Percentiles rank a stretch among this genome's conserved stretches.
These are phyloP conservation scores for Mycocentrospora acerina DNA, from an alignment of 2,329 filamentous ascomycete species.

Conservation along the genomic window DNA sequence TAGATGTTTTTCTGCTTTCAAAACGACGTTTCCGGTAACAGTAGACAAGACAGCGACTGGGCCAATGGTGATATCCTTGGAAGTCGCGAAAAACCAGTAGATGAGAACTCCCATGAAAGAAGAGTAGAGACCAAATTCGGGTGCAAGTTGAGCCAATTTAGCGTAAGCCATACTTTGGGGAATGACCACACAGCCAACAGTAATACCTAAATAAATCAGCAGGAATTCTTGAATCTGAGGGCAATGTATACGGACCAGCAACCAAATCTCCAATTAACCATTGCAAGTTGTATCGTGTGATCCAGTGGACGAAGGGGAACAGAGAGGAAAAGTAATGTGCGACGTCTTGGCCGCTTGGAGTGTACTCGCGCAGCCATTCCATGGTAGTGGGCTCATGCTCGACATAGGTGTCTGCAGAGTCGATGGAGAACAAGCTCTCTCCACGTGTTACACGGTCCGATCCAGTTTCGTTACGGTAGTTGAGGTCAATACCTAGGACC, in stretches of 20 bases:
- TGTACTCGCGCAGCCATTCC: constrained; percentile 69
- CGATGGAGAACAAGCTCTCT: constrained; percentile 75
- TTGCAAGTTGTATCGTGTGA: constrained; percentile 80
- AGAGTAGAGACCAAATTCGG: constrained; percentile 86
- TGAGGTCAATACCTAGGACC: constrained; percentile 77
- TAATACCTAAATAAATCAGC: constrained; percentile 56
- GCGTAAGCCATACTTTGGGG: constrained; percentile 97
- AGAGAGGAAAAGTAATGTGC: constrained; percentile 66
- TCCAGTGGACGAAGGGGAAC: constrained; percentile 91
- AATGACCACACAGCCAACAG: constrained; percentile 79
- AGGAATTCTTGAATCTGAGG: neutral
- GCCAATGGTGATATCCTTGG: constrained; percentile 97
- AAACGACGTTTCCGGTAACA: constrained; percentile 78
- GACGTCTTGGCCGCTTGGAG: constrained; percentile 60
- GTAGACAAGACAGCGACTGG: constrained; percentile 95
- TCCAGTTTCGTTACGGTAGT: constrained; percentile 62
- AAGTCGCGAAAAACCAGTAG: constrained; percentile 98
- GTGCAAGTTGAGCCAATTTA: constrained; percentile 71
- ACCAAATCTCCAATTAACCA: constrained; percentile 90
- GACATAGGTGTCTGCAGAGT: constrained; percentile 73
- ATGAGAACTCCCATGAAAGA: constrained; percentile 95
- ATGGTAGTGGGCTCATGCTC: constrained; percentile 75
- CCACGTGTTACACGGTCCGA: constrained; percentile 69
- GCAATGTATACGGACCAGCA: constrained; percentile 63
- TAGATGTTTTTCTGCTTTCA: constrained; percentile 57